Evolutionary conservation across 2,329 filamentous ascomycete genomes (phyloP).

Genomic region (Ceratocystis cacaofunesta): DNA sequence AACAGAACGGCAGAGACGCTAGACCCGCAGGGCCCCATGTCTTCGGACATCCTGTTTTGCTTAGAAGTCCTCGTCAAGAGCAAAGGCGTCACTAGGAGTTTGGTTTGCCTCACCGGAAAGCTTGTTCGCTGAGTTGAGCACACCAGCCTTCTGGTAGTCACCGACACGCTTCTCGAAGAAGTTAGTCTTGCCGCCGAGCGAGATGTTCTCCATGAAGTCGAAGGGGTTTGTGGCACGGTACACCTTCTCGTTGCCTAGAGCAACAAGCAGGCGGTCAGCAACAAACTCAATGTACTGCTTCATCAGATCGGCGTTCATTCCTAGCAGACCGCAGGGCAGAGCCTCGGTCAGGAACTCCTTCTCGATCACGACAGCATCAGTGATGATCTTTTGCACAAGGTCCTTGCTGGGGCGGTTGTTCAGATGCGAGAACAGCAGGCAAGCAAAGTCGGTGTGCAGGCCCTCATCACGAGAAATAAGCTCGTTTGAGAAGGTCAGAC

Average conservation of each 20-base stretch:
- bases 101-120: conserved; percentile 31
- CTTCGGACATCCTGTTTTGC: conserved; percentile 18
- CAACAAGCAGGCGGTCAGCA: conserved; percentile 81
- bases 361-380: conserved; percentile 85
- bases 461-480: conserved; percentile 99
- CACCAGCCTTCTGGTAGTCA: conserved; percentile 98
- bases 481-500: conserved; percentile 98
- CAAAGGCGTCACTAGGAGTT: conserved; percentile 63
- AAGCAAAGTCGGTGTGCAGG: conserved; percentile 98
- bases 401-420: conserved; percentile 78
- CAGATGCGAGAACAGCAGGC: conserved; percentile 91
- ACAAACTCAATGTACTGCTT: conserved; percentile 99
- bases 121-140: conserved; percentile 86
- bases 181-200: conserved; percentile 97
- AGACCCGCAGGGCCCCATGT: not conserved
- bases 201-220: conserved; percentile 99
- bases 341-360: conserved; percentile 97
- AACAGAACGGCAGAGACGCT: not conserved
- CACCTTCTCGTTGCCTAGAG: conserved; percentile 85
- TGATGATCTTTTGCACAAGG: conserved; percentile 74
- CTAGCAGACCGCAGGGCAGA: conserved; percentile 78
- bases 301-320: conserved; percentile 96
- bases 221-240: conserved; percentile 94
- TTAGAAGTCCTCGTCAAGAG: conserved; percentile 95
- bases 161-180: conserved; percentile 99